Evolutionary conservation across 164 flowering plant species (phyloP), one percentile per base, ranked within the genome.

Genomic region (Pachysandra terminalis): DNA sequence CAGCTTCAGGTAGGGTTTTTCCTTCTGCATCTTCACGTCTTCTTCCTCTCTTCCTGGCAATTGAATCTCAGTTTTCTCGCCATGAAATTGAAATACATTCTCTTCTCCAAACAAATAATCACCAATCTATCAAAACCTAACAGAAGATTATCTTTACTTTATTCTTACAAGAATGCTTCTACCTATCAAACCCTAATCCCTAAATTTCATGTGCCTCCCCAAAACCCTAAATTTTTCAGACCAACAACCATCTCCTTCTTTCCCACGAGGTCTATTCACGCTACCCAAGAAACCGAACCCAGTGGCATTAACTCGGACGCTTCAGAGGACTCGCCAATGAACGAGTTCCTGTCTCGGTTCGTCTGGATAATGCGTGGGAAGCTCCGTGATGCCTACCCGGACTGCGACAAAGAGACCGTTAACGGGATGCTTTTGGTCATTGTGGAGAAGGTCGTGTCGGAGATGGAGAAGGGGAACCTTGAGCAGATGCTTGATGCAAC

Each of bases 311-410:
- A 35, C 10, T 53, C 7, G 55, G 74, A 61, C 23, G 64, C 70
- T 19, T 26, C 65, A 7, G 88, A 83, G 15, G 82, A 81, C 53
- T 81, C 68, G 19, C 55, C 77, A 21, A 86, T 84, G 88, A 82
- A 74, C 56, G 98, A 96, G 76, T 96, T 93, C 77, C 72, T 96
- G 22, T 88, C 96, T 4, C 75, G 98, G 72, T 89, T 96, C 61
- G 91, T 82, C 5, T 85, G 85, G 85, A 76, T 82, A 23, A 90
- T 93, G 93, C 84, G 96, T 0, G 78, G 82, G 25, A 88, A 88
- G 75, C 73, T 96, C 54, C 41, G 69, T 2, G 88, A 81, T 61
- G 87, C 66, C 0, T 89, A 86, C 68, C 76, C 88, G 0, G 82
- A 81, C 26, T 75, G 77, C 56, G 90, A 91, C 66, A 93, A 88